Evolutionary conservation across 1,284 basidiomycete genomes (phyloP).

Genomic region (Ceratobasidium papillatum): DNA sequence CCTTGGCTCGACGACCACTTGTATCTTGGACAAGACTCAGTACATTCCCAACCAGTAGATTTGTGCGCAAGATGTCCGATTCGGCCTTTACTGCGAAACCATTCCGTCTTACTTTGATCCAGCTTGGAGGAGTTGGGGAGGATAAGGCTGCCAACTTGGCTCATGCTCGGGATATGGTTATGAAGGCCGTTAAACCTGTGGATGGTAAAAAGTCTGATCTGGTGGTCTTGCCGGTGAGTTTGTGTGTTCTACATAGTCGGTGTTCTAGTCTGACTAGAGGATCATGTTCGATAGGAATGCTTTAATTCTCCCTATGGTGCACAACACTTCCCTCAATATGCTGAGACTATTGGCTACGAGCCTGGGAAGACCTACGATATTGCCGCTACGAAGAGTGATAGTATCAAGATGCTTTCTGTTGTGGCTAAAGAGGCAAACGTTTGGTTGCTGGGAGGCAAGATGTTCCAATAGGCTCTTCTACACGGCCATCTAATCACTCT

Average conservation of each 20-base stretch:
- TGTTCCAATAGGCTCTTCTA: neutral
- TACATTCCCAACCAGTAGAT: neutral
- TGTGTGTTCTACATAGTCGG: neutral
- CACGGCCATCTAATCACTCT: neutral
- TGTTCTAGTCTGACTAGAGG: neutral
- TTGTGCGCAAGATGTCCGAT: constrained; percentile 30
- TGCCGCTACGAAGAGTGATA: constrained; percentile 72
- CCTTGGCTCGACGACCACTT: constrained; percentile 21
- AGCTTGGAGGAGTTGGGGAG: constrained; percentile 74
- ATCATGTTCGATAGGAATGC: constrained; percentile 72
- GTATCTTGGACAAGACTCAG: neutral
- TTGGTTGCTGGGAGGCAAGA: constrained; percentile 90
- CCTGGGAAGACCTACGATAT: constrained; percentile 67
- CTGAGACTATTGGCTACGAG: constrained; percentile 77
- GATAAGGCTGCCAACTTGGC: constrained; percentile 79
- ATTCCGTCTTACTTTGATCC: constrained; percentile 87
- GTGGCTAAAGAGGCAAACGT: constrained; percentile 82
- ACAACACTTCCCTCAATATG: constrained; percentile 82
- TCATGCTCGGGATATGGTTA: constrained; percentile 82
- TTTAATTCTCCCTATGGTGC: constrained; percentile 98
- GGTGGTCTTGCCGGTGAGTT: constrained; percentile 84
- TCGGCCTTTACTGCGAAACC: constrained; percentile 56
- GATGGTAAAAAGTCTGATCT: constrained; percentile 73
- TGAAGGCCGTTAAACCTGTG: constrained; percentile 66
- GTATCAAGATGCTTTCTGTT: constrained; percentile 81